Evolutionary conservation across 2,329 filamentous ascomycete genomes (phyloP), one percentile per base, ranked within the genome.

Genomic region (Metarhizium anisopliae): DNA sequence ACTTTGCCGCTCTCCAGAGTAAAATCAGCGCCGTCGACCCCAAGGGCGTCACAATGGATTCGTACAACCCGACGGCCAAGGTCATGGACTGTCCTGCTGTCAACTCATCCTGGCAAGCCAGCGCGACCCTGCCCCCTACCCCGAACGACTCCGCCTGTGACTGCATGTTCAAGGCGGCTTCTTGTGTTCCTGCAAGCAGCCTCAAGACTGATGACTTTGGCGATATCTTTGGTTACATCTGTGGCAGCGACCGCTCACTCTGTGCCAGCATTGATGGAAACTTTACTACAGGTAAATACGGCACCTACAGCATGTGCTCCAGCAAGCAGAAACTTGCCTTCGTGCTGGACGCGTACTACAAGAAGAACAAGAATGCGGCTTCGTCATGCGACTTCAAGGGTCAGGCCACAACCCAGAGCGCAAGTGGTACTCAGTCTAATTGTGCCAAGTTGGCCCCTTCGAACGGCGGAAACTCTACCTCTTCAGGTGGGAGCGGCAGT

Each of bases 151-250:
- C 83, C 47, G 84, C 95, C 47, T 99, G 94, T 80, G 72, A 78
- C 57, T 99, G 94, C 82, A 96, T 96, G 89, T 80, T 82, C 70
- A 76, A 82, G 60, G 84, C 83, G 80, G 71, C 95, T 56, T 75
- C 76, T 56, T 99, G 94, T 74, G 79, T 81, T 29, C 83, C 90
- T 58, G 76, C 80, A 47, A 72, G 78, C 51, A 71, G 72, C 63
- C 74, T 90, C 25, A 74, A 80, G 60, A 70, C 76, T 51, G 76
- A 84, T 52, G 73, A 82, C 56, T 87, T 84, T 65, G 82, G 80
- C 52, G 74, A 79, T n/a, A 81, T 94, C 62, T 97, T 97, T 72
- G 78, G 77, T 69, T 84, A 75, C 70, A 81, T 93, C 70, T 94
- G 89, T 72, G 87, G 84, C 57, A 66, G 73, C 51, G 68, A 77